Evolutionary conservation across 1,284 basidiomycete genomes (phyloP), one percentile per base, ranked within the genome.

Genomic region (Cutaneotrichosporon spelunceum): DNA sequence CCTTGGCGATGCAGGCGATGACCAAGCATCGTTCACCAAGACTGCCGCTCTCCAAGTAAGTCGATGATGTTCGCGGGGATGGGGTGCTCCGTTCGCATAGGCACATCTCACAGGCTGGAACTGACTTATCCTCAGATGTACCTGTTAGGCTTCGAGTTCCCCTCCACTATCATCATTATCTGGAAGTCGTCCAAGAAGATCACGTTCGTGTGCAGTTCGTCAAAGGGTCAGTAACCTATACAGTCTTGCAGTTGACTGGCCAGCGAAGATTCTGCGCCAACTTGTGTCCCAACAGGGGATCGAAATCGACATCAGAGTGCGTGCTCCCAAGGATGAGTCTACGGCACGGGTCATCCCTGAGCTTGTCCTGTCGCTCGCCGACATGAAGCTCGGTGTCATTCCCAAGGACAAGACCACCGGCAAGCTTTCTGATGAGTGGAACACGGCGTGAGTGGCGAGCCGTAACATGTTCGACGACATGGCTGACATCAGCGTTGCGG

Each of bases 141-240:
- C 89, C 83, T 98, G 10, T 84, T 98, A 34, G 95, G 93, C 26
- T 98, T 93, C 78, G 95, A 98, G 78, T 98, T 98, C 73, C 94
- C 94, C 0, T 93, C 92, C 0, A 97, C 94, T 0, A 82, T 98
- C 48, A 85, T 94, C 61, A 80, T 95, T 36, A 89, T 98, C 68
- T 84, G 88, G 68, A 70, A 70, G 59, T 63, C 70, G n/a, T 66
- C 69, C n/a, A 66, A 69, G 27, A 88, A 85, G 71, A 80, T 97
- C 30, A 84, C 82, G 30, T 89, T 97, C 60, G 81, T 97, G 45
- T 93, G 91, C 67, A 95, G 92, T 23, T 85, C 88, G 4, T 89
- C 88, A 33, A 97, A 98, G 84, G 90, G 93, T 93, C 34, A 60
- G 79, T 71, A 14, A 27, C 4, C 8, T 29, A 9, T 13, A 21